Evolutionary conservation across 2,329 filamentous ascomycete species (phyloP), one percentile per base, ranked within the genome.

Genomic region (Cercospora citrullina): DNA sequence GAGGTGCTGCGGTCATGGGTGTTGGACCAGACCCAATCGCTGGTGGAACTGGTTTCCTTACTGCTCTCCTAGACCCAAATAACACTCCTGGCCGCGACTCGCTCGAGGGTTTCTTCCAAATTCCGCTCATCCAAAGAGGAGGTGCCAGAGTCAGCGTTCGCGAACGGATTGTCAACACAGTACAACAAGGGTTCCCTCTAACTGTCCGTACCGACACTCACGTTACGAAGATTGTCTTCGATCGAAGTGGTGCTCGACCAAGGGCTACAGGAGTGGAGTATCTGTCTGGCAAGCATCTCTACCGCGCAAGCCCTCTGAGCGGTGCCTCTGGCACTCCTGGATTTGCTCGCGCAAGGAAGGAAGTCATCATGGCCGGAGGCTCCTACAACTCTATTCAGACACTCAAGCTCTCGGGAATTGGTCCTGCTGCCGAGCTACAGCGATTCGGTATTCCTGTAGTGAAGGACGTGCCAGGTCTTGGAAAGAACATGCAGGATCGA

Each of bases 151-250:
- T 81, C 48, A 85, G 87, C 89, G 80, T 86, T 2, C 84, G 87
- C 31, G 86, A 89, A 65, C 84, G 87, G 61, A 79, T 90, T 64
- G 73, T 86, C 68, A 75, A 83, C 7, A 81, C 81, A 68, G 81
- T 84, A 73, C 68, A 73, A 4, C 80, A 87, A 68, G 86, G 86
- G 23, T 82, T 80, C 53, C 83, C 84, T 72, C 82, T 89, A 0
- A 86, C 87, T 63, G 80, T 89, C 59, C 81, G 82, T 45, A 81
- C 84, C 2, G 90, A 90, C 77, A 86, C 84, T 45, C 80, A 90
- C 59, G 90, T 87, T 70, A 89, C 89, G 64, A 89, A 88, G 76
- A 79, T 92, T 76, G 80, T 82, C 26, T 90, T 89, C 71, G 88
- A 90, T 42, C 86, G 88, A 1, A 88, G 58, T 8, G 68, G 85